Base-by-base conservation (phyloP, 2,329 filamentous ascomycete species). In the Fusarium chlamydosporum region DNA sequence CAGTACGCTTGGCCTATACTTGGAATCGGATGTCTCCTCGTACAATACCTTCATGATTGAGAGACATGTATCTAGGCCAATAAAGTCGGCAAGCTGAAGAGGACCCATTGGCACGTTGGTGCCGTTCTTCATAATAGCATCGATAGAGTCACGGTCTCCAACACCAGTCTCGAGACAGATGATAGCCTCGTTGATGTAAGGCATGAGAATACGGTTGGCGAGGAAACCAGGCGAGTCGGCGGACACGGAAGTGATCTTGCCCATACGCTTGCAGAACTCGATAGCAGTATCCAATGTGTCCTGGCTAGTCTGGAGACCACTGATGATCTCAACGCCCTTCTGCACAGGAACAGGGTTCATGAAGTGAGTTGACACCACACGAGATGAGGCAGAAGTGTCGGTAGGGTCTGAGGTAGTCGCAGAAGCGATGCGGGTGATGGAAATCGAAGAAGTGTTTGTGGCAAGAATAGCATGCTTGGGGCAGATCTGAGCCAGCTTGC, bases 31-130 rank as follows among this genome's bases (percentile, higher is more conserved):
- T 4, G 95, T 96, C 83, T 98, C 94, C 62, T 88, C 85, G 77
- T 98, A 89, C 75, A 99, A 80, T 6, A 98, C 96, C 80, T 92
- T 94, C 96, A 99, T 99, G 76, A 99, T 99, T 23, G 95, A 90
- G 66, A 98, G 83, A 77, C 96, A 99, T 0, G 96, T 99, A 78
- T 99, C 96, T 43, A 99, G 85, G 9, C 96, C 96, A 75, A 99
- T 98, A 76, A 99, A 99, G 80, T 99, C 96, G 4, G 96, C 96
- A 74, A 99, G 82, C 75, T 94, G 91, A 70, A 99, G 84, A 11
- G 96, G 96, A 0, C 96, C 96, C 96, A 99, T 99, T 26, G 96
- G 96, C 40, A 99, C 96, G 77, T 97, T 97, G 23, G 96, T 99
- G 46, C 96, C 96, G 74, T 97, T 97, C 87, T 97, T 98, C 96